phyloP scores from a whole-genome alignment of 495 filamentous ascomycete species.

The Tuber melanosporum region DNA sequence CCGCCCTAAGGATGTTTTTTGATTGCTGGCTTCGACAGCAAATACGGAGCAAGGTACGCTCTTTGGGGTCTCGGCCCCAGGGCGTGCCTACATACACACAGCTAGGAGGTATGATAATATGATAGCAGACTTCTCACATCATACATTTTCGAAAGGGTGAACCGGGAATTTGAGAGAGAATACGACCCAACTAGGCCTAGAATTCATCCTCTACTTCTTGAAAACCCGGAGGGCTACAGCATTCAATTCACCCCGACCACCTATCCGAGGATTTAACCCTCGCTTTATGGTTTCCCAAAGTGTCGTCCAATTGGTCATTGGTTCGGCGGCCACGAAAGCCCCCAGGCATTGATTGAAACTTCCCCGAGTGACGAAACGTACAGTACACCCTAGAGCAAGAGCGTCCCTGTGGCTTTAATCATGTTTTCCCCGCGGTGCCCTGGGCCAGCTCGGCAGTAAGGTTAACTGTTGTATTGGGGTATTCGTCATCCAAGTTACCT shows the following conservation, averaged over 20 bases:
- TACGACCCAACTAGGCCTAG: not conserved
- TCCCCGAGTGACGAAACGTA: not conserved
- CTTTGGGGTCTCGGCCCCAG: not conserved
- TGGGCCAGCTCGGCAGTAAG: not conserved
- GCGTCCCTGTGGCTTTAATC: not conserved
- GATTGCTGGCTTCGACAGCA: not conserved
- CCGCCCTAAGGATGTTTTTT: too few relatives aligned
- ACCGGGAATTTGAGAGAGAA: not conserved
- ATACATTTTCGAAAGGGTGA: not conserved
- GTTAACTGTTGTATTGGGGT: not conserved
- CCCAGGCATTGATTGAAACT: not conserved
- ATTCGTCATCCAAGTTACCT: not conserved
- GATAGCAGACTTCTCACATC: not conserved
- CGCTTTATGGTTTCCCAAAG: not conserved
- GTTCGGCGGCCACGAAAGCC: not conserved
- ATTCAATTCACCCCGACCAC: not conserved
- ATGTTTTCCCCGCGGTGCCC: not conserved
- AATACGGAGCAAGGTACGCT: not conserved
- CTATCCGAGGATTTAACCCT: not conserved
- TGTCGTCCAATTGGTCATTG: not conserved
- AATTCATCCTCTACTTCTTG: not conserved
- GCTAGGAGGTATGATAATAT: not conserved
- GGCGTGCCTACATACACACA: not conserved
- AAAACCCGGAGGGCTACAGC: not conserved
- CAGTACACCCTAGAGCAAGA: not conserved